Evolutionary conservation across 1,284 basidiomycete genomes (phyloP).

Genomic region (Boletellus deceptivus): DNA sequence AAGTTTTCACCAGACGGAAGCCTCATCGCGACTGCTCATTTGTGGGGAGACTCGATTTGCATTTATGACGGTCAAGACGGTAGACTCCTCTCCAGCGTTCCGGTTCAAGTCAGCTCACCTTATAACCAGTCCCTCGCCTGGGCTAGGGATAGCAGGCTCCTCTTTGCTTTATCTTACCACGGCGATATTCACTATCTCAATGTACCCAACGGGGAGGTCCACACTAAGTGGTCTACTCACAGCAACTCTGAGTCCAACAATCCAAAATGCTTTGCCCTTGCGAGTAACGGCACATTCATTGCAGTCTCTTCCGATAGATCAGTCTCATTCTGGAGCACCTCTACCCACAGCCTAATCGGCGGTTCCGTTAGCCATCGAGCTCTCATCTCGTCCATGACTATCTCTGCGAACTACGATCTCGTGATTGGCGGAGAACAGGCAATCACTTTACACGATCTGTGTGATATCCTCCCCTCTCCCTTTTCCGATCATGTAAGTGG

Average conservation of each 20-base stretch:
- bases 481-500: not conserved
- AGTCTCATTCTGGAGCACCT: not conserved
- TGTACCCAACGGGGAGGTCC: no score
- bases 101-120: not conserved
- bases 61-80: not conserved
- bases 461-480: not conserved
- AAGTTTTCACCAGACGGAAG: not conserved
- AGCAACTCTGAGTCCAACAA: not conserved
- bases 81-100: not conserved
- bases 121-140: not conserved
- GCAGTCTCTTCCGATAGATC: not conserved
- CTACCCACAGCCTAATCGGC: not conserved
- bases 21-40: not conserved
- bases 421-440: not conserved
- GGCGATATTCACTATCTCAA: not conserved
- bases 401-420: not conserved
- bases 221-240: not conserved
- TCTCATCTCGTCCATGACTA: not conserved
- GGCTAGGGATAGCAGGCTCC: not conserved
- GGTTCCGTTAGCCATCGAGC: not conserved
- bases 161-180: not conserved
- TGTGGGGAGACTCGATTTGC: not conserved
- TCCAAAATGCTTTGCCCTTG: not conserved
- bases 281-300: not conserved
- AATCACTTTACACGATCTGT: not conserved